A percentile compares a stretch with the other conserved stretches of the same genome.
These are phyloP conservation scores for Penicillium bialowiezense DNA, from an alignment of 495 filamentous ascomycete genomes.

Conservation along the genomic window DNA sequence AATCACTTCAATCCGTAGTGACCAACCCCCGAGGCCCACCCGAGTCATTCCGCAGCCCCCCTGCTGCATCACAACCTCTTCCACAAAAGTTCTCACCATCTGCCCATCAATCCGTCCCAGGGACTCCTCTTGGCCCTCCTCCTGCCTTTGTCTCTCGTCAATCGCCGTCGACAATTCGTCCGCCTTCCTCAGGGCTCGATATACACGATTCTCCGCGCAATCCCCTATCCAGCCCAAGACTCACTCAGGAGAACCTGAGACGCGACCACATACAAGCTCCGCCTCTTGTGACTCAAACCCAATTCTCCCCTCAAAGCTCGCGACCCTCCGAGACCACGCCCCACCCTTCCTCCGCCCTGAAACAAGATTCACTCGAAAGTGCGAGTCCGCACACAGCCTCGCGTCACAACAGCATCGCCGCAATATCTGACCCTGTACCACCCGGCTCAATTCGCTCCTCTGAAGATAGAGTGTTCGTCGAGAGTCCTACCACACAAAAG, in stretches of 20 bases:
- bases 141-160: conserved; percentile 32
- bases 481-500: conserved; percentile 24
- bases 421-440: conserved; percentile 12
- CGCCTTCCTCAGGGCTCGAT: conserved; percentile 34
- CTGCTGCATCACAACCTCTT: conserved; percentile 35
- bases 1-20: conserved; percentile 47
- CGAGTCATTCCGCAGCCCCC: conserved; percentile 39
- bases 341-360: conserved; percentile 22
- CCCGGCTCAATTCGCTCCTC: conserved; percentile 13
- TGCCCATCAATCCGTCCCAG: conserved; percentile 42
- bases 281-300: conserved; percentile 30
- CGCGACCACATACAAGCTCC: conserved; percentile 21
- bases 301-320: conserved; percentile 26
- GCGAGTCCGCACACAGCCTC: conserved; percentile 45
- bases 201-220: conserved; percentile 33
- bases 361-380: conserved; percentile 40
- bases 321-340: conserved; percentile 29
- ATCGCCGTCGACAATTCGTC: conserved; percentile 33
- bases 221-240: conserved; percentile 36
- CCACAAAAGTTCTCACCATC: conserved; percentile 40
- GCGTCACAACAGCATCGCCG: conserved; percentile 29
- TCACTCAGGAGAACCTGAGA: conserved; percentile 24
- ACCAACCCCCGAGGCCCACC: conserved; percentile 36
- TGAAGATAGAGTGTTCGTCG: conserved; percentile 29
- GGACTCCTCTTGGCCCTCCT: conserved; percentile 48